Evolutionary conservation across 352 stramenopile species (phyloP), one percentile per base, ranked within the genome.

Genomic region (Globisporangium radiosum): DNA sequence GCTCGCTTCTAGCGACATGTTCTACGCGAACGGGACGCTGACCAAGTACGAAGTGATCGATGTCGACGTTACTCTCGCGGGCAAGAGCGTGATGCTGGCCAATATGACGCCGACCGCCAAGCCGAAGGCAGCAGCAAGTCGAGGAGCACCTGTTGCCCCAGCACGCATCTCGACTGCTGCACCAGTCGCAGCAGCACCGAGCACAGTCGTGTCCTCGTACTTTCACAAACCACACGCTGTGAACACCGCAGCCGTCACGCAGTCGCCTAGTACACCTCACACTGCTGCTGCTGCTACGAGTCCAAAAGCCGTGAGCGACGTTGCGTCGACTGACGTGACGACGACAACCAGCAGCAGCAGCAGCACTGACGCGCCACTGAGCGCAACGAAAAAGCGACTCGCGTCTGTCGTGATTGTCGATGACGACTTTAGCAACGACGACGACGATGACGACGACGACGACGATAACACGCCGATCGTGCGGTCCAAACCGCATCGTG

Each of bases 31-130:
- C 55, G 85, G 85, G 3, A 92, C 85, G 54, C 65, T 94, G 36
- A 88, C 78, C 49, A 92, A 94, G 72, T 94, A 94, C 68, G 72
- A 87, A 50, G 81, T 94, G 10, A 66, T 94, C 25, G 77, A 93
- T 55, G 51, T 69, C 38, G 68, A 83, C 54, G 64, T 61, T 0
- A 36, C 71, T 19, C 0, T 62, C 25, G 52, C 61, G 39, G 39
- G 54, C 39, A n/a, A 50, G n/a, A 68, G 64, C 17, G 70, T 69
- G n/a, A 55, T 60, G 50, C 56, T 85, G 36, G 62, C 70, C 43
- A 67, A 78, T 55, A 44, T 64, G 59, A 13, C 52, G 52, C 5
- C n/a, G 39, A 14, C 43, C 37, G 15, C 14, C 37, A 14, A 45
- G 15, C 8, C 15, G 15, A 50, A 50, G 5, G 45, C 43, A 47